Evolutionary conservation across 176 grass and related monocot species (phyloP), one percentile per base, ranked within the genome.

Genomic region (Luzula sylvatica): DNA sequence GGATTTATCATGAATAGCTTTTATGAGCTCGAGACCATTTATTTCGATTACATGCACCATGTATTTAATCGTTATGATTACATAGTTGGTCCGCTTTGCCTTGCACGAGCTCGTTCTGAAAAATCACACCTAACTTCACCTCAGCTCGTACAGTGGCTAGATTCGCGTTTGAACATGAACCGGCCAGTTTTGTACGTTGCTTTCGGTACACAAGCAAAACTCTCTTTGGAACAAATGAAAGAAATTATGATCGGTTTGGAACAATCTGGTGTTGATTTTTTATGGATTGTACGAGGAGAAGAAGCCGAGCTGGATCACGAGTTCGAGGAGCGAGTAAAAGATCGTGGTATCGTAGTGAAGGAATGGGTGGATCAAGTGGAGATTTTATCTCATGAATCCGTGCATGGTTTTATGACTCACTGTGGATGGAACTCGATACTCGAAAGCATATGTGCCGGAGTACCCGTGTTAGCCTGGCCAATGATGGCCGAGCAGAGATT

Each of bases 361-460:
- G 56, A 60, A 60, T 60, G 56, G 56, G 56, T 60, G 0, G 56
- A 60, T 12, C 56, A 60, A 41, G 21, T 60, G 23, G 18, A 60
- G 42, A 60, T 60, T 41, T 39, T 60, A 39, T 41, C 20, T 16
- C 56, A 60, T 5, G 32, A 60, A 18, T 41, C 18, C 2, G 56
- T 60, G 27, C 39, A 40, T 15, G 56, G 56, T 6, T 60, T 60
- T 32, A 43, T 60, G 56, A 60, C 4, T 3, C 56, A 60, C 8
- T 60, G 56, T 13, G 56, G 56, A 1, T 60, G 35, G 56, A 60
- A 60, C 32, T 60, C 56, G 0, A 39, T 60, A 19, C 6, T 41
- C 4, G 56, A 60, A 41, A 32, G 56, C 39, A 60, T 60, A 23
- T 41, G 38, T 60, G 39, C 11, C 17, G 20, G 56, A n/a, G 38